phyloP scores from a whole-genome alignment of 2,329 filamentous ascomycete species.

The Xylaria sp. region DNA sequence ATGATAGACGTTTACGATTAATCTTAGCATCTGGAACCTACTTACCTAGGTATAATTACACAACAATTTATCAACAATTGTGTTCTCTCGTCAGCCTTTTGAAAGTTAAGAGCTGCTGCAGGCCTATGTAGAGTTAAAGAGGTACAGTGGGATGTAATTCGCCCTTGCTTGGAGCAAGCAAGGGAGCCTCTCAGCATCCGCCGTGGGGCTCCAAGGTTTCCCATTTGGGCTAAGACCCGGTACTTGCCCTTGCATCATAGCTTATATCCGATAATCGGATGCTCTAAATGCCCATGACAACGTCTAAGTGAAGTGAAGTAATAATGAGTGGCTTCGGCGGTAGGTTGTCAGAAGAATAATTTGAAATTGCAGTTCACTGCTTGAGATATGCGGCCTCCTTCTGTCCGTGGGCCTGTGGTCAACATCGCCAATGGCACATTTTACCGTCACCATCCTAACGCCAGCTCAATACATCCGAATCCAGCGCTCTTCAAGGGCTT shows the following conservation, averaged over 20 bases:
- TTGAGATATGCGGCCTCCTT: constrained; percentile 51
- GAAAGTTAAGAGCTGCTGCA: too few relatives aligned
- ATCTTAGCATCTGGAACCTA: too few relatives aligned
- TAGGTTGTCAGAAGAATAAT: neutral
- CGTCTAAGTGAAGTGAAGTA: neutral
- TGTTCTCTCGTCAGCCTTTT: too few relatives aligned
- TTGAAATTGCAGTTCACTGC: neutral
- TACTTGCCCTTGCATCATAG: constrained; percentile 30
- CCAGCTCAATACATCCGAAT: constrained; percentile 65
- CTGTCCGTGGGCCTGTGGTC: constrained; percentile 68
- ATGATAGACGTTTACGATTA: too few relatives aligned
- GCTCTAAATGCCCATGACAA: neutral
- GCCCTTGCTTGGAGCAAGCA: neutral
- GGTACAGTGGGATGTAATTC: too few relatives aligned
- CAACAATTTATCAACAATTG: too few relatives aligned
- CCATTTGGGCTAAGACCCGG: constrained; percentile 3
- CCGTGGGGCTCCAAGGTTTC: neutral
- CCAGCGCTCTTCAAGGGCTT: constrained; percentile 78
- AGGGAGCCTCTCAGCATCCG: neutral
- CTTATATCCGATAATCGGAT: constrained; percentile 42
- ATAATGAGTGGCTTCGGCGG: neutral
- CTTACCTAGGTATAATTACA: too few relatives aligned
- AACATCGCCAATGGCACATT: constrained; percentile 83
- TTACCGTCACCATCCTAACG: constrained; percentile 77
- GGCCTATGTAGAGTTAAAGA: too few relatives aligned